phyloP scores from a whole-genome alignment of 768 basidiomycete species.

The Pulveroboletus ravenelii region DNA sequence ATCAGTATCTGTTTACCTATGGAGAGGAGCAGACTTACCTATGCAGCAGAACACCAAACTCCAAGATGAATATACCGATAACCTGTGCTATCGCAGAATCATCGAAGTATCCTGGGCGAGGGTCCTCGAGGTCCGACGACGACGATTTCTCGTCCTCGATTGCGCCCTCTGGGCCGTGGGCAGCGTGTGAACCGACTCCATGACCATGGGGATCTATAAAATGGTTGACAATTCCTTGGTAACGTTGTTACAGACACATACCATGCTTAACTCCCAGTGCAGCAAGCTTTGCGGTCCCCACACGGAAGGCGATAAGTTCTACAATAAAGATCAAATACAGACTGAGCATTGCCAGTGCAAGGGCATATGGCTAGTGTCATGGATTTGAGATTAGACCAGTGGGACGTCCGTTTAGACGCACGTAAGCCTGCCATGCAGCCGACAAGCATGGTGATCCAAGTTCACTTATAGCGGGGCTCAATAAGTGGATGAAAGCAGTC shows the following conservation, averaged over 20 bases:
- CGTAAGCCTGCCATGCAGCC: slow-evolving; percentile 69
- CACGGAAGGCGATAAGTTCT: slow-evolving; percentile 83
- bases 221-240: background rate
- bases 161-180: slow-evolving; percentile 63
- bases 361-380: slow-evolving; percentile 64
- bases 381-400: background rate
- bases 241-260: slow-evolving; percentile 27
- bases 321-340: slow-evolving; percentile 82
- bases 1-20: background rate
- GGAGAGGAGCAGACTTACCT: slow-evolving; percentile 37
- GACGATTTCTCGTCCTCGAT: slow-evolving; percentile 4
- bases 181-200: slow-evolving; percentile 50
- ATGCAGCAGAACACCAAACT: slow-evolving; percentile 90
- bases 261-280: slow-evolving; percentile 62
- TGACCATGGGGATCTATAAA: slow-evolving; percentile 64
- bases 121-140: slow-evolving; percentile 27
- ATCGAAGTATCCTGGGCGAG: slow-evolving; percentile 20
- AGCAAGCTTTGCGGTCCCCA: slow-evolving; percentile 70
- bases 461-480: slow-evolving; percentile 69
- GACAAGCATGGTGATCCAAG: slow-evolving; percentile 67
- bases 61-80: slow-evolving; percentile 85
- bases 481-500: slow-evolving; percentile 83
- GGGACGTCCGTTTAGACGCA: slow-evolving; percentile 32
- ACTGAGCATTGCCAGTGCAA: slow-evolving; percentile 75
- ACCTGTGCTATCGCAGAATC: slow-evolving; percentile 61